Evolutionary conservation across 2,329 filamentous ascomycete species (phyloP).

Genomic region (Sarocladium brachiariae): DNA sequence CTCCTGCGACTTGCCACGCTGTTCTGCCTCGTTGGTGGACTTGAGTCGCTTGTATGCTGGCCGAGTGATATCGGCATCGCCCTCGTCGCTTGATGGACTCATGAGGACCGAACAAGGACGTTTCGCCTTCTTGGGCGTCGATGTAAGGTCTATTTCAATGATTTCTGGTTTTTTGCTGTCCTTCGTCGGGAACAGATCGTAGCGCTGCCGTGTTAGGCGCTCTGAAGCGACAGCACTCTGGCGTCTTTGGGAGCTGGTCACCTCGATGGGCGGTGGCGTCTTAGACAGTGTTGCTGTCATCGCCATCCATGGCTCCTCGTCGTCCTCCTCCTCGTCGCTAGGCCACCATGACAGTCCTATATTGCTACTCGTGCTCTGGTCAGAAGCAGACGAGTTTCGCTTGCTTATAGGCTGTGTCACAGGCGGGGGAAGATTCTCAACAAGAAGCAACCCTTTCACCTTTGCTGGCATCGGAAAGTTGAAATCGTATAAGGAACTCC

Average conservation of each 20-base stretch:
- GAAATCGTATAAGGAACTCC: not conserved
- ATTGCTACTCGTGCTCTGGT: too few relatives aligned
- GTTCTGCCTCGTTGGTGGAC: too few relatives aligned
- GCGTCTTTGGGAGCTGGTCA: not conserved
- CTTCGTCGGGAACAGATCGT: not conserved
- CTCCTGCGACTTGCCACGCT: too few relatives aligned
- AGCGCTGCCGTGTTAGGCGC: not conserved
- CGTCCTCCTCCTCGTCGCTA: constrained; percentile 29
- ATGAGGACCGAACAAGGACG: too few relatives aligned
- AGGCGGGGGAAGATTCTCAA: not conserved
- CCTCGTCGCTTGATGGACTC: too few relatives aligned
- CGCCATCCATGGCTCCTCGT: not conserved
- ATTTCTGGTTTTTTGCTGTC: too few relatives aligned
- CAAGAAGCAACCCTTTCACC: not conserved
- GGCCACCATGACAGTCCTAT: constrained; percentile 35
- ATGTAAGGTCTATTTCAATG: too few relatives aligned
- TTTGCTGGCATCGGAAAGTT: not conserved
- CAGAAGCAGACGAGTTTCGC: not conserved
- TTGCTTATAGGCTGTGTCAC: not conserved
- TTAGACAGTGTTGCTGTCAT: not conserved
- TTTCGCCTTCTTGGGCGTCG: too few relatives aligned
- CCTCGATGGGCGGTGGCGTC: not conserved
- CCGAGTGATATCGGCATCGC: too few relatives aligned
- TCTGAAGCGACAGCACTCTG: not conserved
- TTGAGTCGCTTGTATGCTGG: too few relatives aligned